These are phyloP conservation scores for Penstemon barbatus DNA, from an alignment of 257 asterid genomes.

Conservation along the genomic window DNA sequence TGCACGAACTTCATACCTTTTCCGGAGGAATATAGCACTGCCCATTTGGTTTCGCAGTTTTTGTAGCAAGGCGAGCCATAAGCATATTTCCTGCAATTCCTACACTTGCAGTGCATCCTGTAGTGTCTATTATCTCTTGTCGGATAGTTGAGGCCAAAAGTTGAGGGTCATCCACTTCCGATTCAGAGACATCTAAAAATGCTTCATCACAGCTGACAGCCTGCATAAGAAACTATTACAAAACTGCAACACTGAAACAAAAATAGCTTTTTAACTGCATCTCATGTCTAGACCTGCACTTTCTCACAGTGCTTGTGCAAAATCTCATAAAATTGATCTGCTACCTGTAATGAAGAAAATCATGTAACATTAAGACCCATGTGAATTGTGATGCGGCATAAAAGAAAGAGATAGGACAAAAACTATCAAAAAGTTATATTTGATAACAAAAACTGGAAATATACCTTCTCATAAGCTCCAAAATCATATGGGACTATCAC, in stretches of 20 bases:
- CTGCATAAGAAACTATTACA: constrained; percentile 42
- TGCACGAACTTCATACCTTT: constrained; percentile 42
- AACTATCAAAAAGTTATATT: constrained; percentile 14
- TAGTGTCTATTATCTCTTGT: constrained; percentile 61
- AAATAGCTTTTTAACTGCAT: constrained; percentile 21
- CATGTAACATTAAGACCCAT: constrained; percentile 14
- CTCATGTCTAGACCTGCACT: constrained; percentile 67
- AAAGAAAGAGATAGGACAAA: constrained; percentile 13
- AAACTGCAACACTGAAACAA: constrained; percentile 20
- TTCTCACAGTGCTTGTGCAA: constrained; percentile 85
- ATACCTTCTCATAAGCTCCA: constrained; percentile 94
- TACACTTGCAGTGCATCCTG: constrained; percentile 95
- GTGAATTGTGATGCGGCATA: constrained; percentile 11
- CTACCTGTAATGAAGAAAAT: constrained; percentile 59
- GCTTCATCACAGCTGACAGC: constrained; percentile 99
- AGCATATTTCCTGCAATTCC: constrained; percentile 96
- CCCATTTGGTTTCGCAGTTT: constrained; percentile 91
- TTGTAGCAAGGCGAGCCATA: constrained; percentile 95
- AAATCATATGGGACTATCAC: constrained; percentile 86
- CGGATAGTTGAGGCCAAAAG: constrained; percentile 70
- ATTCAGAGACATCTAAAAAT: constrained; percentile 77
- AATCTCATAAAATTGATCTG: constrained; percentile 87
- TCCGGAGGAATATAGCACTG: constrained; percentile 76
- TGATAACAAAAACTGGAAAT: constrained; percentile 9
- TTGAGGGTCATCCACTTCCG: constrained; percentile 65